These are phyloP conservation scores for Pythium rhizo-oryzae DNA, from an alignment of 352 stramenopile species.

Conservation along the genomic window DNA sequence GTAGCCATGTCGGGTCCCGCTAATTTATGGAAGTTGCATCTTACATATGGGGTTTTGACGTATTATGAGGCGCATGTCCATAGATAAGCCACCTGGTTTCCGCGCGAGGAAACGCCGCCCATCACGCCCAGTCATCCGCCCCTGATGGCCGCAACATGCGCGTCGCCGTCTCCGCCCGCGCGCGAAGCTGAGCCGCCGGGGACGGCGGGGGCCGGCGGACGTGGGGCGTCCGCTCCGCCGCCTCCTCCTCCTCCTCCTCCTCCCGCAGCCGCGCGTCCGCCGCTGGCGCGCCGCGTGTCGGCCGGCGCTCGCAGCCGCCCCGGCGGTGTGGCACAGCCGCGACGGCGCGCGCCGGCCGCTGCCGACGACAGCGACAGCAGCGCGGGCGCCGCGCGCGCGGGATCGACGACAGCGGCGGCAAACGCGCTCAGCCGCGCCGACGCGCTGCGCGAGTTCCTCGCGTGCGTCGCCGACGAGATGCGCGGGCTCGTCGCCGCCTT, in stretches of 20 bases:
- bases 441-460: constrained; percentile 14
- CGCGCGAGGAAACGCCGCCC: too few relatives aligned
- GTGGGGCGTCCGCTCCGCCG: too few relatives aligned
- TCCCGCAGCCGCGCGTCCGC: background rate
- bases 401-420: too few relatives aligned
- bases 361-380: constrained; percentile 10
- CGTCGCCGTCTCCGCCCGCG: background rate
- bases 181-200: background rate
- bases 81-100: background rate
- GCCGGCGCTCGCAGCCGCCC: background rate
- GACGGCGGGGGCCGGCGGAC: too few relatives aligned
- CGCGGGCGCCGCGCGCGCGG: background rate
- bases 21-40: constrained; percentile 12
- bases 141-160: constrained; percentile 3
- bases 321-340: constrained; percentile 5
- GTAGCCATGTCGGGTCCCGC: constrained; percentile 5
- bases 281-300: constrained; percentile 2
- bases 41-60: background rate
- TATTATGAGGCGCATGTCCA: background rate
- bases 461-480: constrained; percentile 12
- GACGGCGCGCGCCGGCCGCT: background rate
- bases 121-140: background rate
- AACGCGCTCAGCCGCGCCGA: background rate
- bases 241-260: background rate
- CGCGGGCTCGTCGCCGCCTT: constrained; percentile 6